These are phyloP conservation scores for Gossypium lobatum DNA, from an alignment of 441 rosid species.

Conservation along the genomic window DNA sequence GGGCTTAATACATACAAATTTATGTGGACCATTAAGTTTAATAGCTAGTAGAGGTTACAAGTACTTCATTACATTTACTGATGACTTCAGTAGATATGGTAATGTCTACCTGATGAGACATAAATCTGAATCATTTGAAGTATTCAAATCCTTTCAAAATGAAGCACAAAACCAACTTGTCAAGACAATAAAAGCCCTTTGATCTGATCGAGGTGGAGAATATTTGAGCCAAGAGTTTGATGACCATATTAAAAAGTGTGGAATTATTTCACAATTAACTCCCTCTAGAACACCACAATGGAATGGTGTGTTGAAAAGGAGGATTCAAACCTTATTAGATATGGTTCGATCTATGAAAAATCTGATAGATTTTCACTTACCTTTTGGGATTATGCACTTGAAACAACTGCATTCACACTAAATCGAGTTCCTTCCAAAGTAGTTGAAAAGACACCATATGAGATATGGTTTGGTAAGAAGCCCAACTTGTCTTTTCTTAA, in stretches of 20 bases:
- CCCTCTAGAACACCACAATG: background rate
- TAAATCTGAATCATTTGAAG: background rate
- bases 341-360: background rate
- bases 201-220: background rate
- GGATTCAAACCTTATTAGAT: background rate
- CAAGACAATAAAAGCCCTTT: background rate
- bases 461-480: background rate
- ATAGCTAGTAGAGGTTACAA: background rate
- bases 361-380: fast-evolving
- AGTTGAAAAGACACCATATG: no score
- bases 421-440: no score
- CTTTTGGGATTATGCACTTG: background rate
- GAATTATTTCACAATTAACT: background rate
- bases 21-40: background rate
- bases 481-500: background rate
- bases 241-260: background rate
- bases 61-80: background rate
- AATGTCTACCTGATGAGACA: background rate
- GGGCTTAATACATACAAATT: background rate
- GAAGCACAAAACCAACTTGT: background rate
- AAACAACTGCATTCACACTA: no score
- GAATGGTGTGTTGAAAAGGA: background rate
- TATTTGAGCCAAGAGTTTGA: background rate
- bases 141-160: background rate
- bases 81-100: background rate